Base-by-base conservation (phyloP, 2,329 filamentous ascomycete genomes). In the Apiospora pterosperma region DNA sequence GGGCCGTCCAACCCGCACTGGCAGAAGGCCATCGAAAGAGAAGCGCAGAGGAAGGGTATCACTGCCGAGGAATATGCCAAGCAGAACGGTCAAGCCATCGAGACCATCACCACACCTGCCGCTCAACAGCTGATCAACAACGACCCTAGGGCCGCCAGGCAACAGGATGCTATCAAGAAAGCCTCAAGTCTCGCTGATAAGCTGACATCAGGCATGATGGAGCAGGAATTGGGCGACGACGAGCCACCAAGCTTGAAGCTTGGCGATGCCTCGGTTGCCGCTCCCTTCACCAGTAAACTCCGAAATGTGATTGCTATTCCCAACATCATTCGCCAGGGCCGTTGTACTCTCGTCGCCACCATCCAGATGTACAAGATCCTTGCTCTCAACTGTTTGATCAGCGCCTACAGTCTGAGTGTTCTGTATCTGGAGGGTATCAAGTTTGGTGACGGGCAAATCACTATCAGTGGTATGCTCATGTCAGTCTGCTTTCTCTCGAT, bases 361-460 rank as follows among this genome's bases (percentile, higher is more conserved):
- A 98, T 99, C 69, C 96, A 99, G 83, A 99, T 99, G 95, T 99
- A 99, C 88, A 99, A 97, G 86, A 99, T 99, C 72, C 87, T 99
- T 62, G 96, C 96, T 8, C 83, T 99, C 66, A 99, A 99, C 84
- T 99, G 96, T 77, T 84, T 99, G 71, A 99, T 99, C 76, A 97
- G 92, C 71, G 96, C 96, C 41, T 99, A 99, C 87, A 97, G 93
- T 78, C 81, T 99, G 75, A 96, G 92, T 77, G 96, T 99, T 21
- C 85, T 99, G 65, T 99, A 99, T 75, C 87, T 99, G 1, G 95
- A 98, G 73, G 96, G 96, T 68, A 99, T 99, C 85, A 99, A 99
- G 82, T 99, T 99, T 76, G 94, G 96, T 64, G 96, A 99, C 76
- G 93, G 94, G 4, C 96, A 99, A 80, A 96, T 98, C 70, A 99